Conservation (phyloP, 1,139 yeast species). For the Blastobotrys capitulatus region DNA sequence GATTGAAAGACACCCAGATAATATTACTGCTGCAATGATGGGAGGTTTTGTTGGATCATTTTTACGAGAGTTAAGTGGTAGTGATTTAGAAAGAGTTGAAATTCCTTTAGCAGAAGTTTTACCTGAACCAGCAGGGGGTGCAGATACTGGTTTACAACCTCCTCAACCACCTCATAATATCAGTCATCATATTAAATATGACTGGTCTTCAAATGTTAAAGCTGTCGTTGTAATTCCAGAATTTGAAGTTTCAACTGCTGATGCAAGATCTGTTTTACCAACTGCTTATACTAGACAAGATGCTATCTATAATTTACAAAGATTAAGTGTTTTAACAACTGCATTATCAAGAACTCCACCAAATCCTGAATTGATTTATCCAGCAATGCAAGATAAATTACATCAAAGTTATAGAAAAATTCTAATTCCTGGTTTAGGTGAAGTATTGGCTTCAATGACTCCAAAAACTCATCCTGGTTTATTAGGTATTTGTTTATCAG, state of each 20-base stretch:
- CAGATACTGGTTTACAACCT: conserved; percentile 60
- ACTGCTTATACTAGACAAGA: conserved; percentile 72
- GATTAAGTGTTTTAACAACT: conserved; percentile 68
- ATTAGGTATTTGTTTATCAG: conserved; percentile 90
- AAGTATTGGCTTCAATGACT: conserved; percentile 73
- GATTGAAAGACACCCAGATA: conserved; percentile 98
- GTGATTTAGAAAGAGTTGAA: conserved; percentile 67
- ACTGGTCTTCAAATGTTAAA: conserved; percentile 74
- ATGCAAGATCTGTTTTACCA: conserved; percentile 85
- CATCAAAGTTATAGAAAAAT: conserved; percentile 94
- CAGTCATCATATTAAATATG: conserved; percentile 84
- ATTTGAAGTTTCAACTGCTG: conserved; percentile 91
- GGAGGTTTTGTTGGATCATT: conserved; percentile 98
- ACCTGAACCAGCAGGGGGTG: conserved; percentile 70
- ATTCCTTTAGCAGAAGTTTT: conserved; percentile 81
- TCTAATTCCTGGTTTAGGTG: conserved; percentile 84
- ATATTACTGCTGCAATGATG: conserved; percentile 97
- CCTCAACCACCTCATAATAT: conserved; percentile 80
- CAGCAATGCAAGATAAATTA: conserved; percentile 93
- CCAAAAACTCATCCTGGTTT: conserved; percentile 80
- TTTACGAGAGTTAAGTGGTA: conserved; percentile 67
- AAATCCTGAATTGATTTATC: conserved; percentile 72
- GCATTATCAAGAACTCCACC: conserved; percentile 84
- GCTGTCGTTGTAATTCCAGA: conserved; percentile 90
- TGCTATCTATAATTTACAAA: conserved; percentile 80